These are phyloP conservation scores for Fusarium secorum DNA, from an alignment of 2,329 filamentous ascomycete species.

Conservation along the genomic window DNA sequence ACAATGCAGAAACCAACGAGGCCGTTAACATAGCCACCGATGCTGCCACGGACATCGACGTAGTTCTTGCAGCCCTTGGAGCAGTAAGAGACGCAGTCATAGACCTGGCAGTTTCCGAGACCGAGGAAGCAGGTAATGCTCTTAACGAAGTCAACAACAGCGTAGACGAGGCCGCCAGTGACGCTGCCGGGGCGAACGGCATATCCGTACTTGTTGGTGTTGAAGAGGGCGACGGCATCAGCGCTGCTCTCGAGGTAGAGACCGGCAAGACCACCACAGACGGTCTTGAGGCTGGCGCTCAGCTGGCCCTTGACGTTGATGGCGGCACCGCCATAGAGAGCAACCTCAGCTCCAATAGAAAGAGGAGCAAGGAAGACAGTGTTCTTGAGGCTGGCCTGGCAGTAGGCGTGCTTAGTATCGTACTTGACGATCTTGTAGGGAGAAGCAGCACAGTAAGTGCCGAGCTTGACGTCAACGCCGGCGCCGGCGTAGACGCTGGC, in stretches of 20 bases:
- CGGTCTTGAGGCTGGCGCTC: conserved; percentile 45
- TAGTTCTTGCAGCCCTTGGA: conserved; percentile 51
- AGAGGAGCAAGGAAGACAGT: conserved; percentile 47
- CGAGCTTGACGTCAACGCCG: conserved; percentile 41
- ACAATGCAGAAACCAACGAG: conserved; percentile 47
- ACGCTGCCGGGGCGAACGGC: conserved; percentile 39
- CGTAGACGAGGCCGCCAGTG: conserved; percentile 37
- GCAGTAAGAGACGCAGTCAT: conserved; percentile 51
- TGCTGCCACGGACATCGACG: conserved; percentile 44
- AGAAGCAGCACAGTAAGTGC: conserved; percentile 46
- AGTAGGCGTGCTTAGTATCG: conserved; percentile 46
- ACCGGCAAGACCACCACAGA: conserved; percentile 44
- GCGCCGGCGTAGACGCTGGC: conserved; percentile 34
- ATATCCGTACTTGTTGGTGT: conserved; percentile 47
- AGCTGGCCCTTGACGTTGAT: conserved; percentile 40
- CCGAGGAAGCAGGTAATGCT: conserved; percentile 44
- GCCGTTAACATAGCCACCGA: conserved; percentile 43
- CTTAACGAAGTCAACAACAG: conserved; percentile 39
- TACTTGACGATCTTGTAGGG: conserved; percentile 49
- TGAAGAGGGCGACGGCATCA: conserved; percentile 49
- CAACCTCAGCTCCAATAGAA: conserved; percentile 41
- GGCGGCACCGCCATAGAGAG: conserved; percentile 35
- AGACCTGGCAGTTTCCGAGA: conserved; percentile 43
- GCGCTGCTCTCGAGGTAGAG: conserved; percentile 45
- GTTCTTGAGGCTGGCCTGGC: conserved; percentile 46